A percentile compares a stretch with the other conserved stretches of the same genome.
Conservation (phyloP, 1,284 basidiomycete species). For the Tilletia setariae region DNA sequence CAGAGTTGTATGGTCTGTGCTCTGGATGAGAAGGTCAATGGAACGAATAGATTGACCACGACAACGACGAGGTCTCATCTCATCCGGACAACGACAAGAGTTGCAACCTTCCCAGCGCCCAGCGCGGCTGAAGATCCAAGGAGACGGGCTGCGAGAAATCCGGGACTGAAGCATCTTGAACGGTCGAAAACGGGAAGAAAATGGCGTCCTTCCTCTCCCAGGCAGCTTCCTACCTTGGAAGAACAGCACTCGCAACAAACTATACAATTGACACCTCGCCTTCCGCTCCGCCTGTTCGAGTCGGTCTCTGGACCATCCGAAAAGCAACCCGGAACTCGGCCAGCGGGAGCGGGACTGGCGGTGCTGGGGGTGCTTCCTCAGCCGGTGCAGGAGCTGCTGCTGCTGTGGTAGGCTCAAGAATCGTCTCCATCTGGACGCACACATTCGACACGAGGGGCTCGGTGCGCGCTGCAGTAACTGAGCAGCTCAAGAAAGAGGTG, state of each 20-base stretch:
- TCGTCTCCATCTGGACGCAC: constrained; percentile 42
- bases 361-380: neutral
- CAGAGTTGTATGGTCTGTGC: too few species aligned
- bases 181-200: neutral
- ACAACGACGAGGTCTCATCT: too few species aligned
- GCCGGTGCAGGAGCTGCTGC: constrained; percentile 11
- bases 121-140: too few species aligned
- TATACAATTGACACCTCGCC: constrained; percentile 42
- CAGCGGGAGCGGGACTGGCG: neutral
- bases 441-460: constrained; percentile 30
- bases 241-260: constrained; percentile 48
- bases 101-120: too few species aligned
- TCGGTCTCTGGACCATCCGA: constrained; percentile 50
- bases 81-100: too few species aligned
- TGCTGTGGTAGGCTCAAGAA: constrained; percentile 8
- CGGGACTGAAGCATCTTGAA: too few species aligned
- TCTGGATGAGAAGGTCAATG: too few species aligned
- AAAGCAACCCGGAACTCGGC: constrained; percentile 37
- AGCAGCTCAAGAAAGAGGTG: constrained; percentile 50
- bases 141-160: too few species aligned
- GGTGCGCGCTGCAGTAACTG: constrained; percentile 31
- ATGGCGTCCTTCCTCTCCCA: constrained; percentile 46
- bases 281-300: constrained; percentile 31
- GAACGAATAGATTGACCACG: too few species aligned
- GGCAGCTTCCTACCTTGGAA: constrained; percentile 37